Percentiles rank a stretch among this genome's conserved stretches.
Evolutionary conservation across 768 basidiomycete genomes (phyloP).

Genomic region (Serpula lacrymans): DNA sequence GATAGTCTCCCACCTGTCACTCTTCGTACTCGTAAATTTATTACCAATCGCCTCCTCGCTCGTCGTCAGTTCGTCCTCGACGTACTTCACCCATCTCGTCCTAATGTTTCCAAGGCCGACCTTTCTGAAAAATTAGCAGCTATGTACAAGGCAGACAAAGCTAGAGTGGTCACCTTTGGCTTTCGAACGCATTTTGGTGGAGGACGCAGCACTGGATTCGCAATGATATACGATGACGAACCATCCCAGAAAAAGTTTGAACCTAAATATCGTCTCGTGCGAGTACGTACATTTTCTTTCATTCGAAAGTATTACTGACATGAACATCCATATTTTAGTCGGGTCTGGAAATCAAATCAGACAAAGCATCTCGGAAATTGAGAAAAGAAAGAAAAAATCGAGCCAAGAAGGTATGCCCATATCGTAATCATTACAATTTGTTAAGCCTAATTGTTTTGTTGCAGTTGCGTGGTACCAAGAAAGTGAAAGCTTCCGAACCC

Average conservation of each 20-base stretch:
- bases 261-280: slow-evolving; percentile 90
- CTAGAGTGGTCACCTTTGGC: slow-evolving; percentile 90
- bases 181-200: slow-evolving; percentile 97
- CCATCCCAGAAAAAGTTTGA: slow-evolving; percentile 95
- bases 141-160: slow-evolving; percentile 91
- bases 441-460: slow-evolving; percentile 15
- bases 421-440: not conserved
- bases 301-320: not conserved
- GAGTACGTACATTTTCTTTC: slow-evolving; percentile 56
- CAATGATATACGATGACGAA: slow-evolving; percentile 96
- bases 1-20: slow-evolving; percentile 85
- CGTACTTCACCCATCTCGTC: slow-evolving; percentile 90
- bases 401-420: slow-evolving; percentile 84
- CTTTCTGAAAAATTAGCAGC: slow-evolving; percentile 88
- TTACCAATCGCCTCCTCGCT: slow-evolving; percentile 95
- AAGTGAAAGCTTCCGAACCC: slow-evolving; percentile 88
- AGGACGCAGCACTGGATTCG: slow-evolving; percentile 95
- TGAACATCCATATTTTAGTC: slow-evolving; percentile 39
- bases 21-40: slow-evolving; percentile 97
- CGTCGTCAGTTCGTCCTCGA: slow-evolving; percentile 96
- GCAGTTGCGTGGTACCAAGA: slow-evolving; percentile 93
- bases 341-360: slow-evolving; percentile 71
- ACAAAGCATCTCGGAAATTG: slow-evolving; percentile 92
- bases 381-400: slow-evolving; percentile 99
- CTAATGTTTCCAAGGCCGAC: slow-evolving; percentile 92